A percentile compares a stretch with the other conserved stretches of the same genome.
Evolutionary conservation across 164 flowering plant species (phyloP).

Genomic region (Vitis cinerea): DNA sequence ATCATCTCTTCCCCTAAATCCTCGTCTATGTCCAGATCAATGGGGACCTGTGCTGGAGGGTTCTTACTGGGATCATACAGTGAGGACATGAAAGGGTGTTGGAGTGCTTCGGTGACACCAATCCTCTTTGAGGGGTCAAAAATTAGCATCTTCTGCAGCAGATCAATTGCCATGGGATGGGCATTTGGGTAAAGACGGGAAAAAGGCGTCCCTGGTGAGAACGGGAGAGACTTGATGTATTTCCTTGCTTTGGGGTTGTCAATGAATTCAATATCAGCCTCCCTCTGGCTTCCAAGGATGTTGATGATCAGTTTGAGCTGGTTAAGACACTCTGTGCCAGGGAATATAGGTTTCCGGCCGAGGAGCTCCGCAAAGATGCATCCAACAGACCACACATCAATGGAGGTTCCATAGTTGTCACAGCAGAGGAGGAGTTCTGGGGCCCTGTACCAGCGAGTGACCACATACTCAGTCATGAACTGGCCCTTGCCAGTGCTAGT

Average conservation of each 20-base stretch:
- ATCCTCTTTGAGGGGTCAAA: constrained; percentile 93
- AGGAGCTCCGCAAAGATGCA: constrained; percentile 93
- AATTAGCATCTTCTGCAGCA: constrained; percentile 77
- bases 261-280: constrained; percentile 70
- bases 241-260: constrained; percentile 80
- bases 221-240: constrained; percentile 69
- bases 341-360: constrained; percentile 85
- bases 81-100: constrained; percentile 84
- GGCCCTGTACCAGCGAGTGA: constrained; percentile 96
- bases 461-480: constrained; percentile 97
- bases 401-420: constrained; percentile 89
- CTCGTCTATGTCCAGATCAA: constrained; percentile 84
- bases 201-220: constrained; percentile 52
- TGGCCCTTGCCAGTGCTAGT: constrained; percentile 74
- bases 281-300: constrained; percentile 79
- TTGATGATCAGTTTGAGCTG: constrained; percentile 84
- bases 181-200: constrained; percentile 71
- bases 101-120: constrained; percentile 78
- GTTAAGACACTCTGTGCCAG: constrained; percentile 88
- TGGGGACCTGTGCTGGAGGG: constrained; percentile 77
- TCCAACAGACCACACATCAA: constrained; percentile 98
- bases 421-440: constrained; percentile 95
- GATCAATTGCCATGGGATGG: constrained; percentile 75
- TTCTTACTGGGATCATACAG: constrained; percentile 61
- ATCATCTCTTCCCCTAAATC: constrained; percentile 72